A percentile compares a stretch with the other conserved stretches of the same genome.
Evolutionary conservation across 768 basidiomycete genomes (phyloP).

Genomic region (Leccinum obscurum): DNA sequence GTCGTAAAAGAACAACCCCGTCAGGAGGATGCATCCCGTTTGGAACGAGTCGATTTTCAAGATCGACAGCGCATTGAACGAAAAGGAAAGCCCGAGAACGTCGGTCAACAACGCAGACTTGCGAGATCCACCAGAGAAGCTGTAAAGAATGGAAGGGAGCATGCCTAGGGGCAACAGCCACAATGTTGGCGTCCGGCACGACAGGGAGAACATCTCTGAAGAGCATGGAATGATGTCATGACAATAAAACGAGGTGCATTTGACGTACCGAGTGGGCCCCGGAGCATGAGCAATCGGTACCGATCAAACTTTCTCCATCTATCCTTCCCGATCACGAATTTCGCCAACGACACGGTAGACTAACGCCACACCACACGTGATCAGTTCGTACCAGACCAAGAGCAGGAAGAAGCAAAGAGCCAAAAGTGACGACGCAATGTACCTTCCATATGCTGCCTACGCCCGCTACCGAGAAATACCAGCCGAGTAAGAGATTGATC

Average conservation of each 20-base stretch:
- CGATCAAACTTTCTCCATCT: constrained; percentile 61
- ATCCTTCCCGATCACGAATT: constrained; percentile 47
- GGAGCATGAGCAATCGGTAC: constrained; percentile 44
- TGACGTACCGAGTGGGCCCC: constrained; percentile 44
- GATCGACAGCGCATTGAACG: constrained; percentile 74
- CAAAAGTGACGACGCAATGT: not conserved
- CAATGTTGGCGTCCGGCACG: constrained; percentile 59
- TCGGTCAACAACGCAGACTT: constrained; percentile 78
- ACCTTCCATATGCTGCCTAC: constrained; percentile 70
- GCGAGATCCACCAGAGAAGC: constrained; percentile 41
- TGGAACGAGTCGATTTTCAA: constrained; percentile 87
- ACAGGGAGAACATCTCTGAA: constrained; percentile 40
- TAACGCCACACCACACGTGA: constrained; percentile 21
- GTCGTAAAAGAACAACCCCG: constrained; percentile 89
- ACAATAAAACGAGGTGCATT: constrained; percentile 4
- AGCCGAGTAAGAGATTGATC: constrained; percentile 79
- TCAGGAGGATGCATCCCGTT: constrained; percentile 81
- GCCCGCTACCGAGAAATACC: constrained; percentile 70
- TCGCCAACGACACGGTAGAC: constrained; percentile 53
- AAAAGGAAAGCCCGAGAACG: constrained; percentile 73
- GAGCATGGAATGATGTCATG: constrained; percentile 11
- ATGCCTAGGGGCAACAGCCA: constrained; percentile 58
- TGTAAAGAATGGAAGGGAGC: constrained; percentile 66
- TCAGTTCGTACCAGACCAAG: not conserved
- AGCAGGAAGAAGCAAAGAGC: not conserved